These are phyloP conservation scores for Alloteropsis semialata DNA, from an alignment of 176 grass and related monocot species.

Conservation along the genomic window DNA sequence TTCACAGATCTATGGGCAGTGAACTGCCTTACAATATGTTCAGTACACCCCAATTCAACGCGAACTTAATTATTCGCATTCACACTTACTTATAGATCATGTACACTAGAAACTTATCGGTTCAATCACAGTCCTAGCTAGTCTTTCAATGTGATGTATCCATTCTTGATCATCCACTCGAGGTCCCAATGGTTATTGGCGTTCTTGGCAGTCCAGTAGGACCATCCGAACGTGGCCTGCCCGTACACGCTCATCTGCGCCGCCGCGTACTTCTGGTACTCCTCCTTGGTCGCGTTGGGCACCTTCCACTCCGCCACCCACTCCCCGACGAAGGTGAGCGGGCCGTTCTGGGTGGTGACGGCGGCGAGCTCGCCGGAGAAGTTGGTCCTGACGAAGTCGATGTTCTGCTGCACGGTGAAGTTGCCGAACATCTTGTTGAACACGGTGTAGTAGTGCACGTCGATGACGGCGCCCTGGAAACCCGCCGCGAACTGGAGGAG, in stretches of 20 bases:
- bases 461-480: slow-evolving; percentile 28
- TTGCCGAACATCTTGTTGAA: slow-evolving; percentile 22
- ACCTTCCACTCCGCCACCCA: slow-evolving; percentile 54
- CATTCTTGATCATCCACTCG: slow-evolving; percentile 77
- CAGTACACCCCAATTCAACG: not conserved
- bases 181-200: slow-evolving; percentile 55
- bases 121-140: not conserved
- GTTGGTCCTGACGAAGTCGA: slow-evolving; percentile 41
- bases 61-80: not conserved
- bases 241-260: slow-evolving; percentile 48
- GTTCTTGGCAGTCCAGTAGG: slow-evolving; percentile 65
- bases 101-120: too few species aligned
- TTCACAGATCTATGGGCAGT: not conserved
- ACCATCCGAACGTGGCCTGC: slow-evolving; percentile 66
- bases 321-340: slow-evolving; percentile 57
- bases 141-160: slow-evolving; percentile 48
- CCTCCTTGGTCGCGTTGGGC: slow-evolving; percentile 22
- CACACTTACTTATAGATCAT: not conserved
- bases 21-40: not conserved
- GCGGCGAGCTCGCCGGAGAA: slow-evolving; percentile 2
- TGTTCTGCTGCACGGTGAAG: slow-evolving; percentile 53
- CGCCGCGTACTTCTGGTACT: slow-evolving; percentile 45
- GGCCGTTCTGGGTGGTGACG: slow-evolving; percentile 28
- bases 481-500: slow-evolving; percentile 35
- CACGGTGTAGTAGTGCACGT: slow-evolving; percentile 60